A percentile compares a stretch with the other conserved stretches of the same genome.
phyloP scores from a whole-genome alignment of 805 yeast genomes.

The Blastobotrys attinorum region DNA sequence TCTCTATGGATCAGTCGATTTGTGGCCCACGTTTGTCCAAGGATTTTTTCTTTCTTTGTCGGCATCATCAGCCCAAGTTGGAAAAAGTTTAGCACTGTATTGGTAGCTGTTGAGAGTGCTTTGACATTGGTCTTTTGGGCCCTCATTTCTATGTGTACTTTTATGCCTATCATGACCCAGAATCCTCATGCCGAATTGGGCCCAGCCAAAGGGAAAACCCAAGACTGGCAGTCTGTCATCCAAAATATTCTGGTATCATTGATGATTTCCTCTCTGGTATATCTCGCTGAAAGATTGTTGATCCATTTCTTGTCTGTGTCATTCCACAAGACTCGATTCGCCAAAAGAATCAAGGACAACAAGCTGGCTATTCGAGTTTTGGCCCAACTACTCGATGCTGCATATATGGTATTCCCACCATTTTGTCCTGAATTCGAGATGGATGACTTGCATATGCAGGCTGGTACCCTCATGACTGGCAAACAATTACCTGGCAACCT shows the following conservation, averaged over 20 bases:
- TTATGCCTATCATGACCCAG: constrained; percentile 27
- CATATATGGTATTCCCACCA: constrained; percentile 30
- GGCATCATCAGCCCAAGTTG: constrained; percentile 28
- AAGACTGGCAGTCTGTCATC: constrained; percentile 30
- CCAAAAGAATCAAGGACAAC: constrained; percentile 30
- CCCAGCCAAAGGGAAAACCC: constrained; percentile 11
- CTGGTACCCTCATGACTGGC: constrained; percentile 17
- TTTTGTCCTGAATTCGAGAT: constrained; percentile 29
- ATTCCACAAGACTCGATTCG: constrained; percentile 33
- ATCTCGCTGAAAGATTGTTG: constrained; percentile 29
- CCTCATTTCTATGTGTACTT: constrained; percentile 30
- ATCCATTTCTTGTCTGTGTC: constrained; percentile 32
- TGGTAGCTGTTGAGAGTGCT: constrained; percentile 30
- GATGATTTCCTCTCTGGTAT: constrained; percentile 30
- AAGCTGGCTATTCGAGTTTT: constrained; percentile 27
- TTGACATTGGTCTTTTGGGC: constrained; percentile 29
- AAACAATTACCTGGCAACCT: constrained; percentile 7
- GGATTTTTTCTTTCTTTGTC: constrained; percentile 21
- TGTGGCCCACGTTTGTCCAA: constrained; percentile 30
- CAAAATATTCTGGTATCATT: constrained; percentile 31
- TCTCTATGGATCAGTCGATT: constrained; percentile 28
- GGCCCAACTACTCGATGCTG: constrained; percentile 24
- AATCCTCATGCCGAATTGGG: constrained; percentile 20
- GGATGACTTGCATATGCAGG: constrained; percentile 27
- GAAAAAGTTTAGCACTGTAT: constrained; percentile 25